Evolutionary conservation across 2,329 filamentous ascomycete genomes (phyloP).

Genomic region (Colletotrichum orbiculare): DNA sequence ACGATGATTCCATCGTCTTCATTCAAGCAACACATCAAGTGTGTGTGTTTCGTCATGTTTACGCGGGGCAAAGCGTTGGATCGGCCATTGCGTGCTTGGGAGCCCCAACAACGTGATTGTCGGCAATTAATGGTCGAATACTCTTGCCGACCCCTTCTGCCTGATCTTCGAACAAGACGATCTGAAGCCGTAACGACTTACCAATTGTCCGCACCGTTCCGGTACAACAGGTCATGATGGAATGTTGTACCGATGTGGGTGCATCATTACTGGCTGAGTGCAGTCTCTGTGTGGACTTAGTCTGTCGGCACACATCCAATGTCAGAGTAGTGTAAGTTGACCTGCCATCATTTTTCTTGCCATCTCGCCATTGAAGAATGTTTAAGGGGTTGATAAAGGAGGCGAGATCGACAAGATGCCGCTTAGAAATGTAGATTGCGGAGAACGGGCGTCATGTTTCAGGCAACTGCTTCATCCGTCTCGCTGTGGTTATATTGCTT

Average conservation of each 20-base stretch:
- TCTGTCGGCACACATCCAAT: too few species aligned
- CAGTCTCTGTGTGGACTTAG: too few species aligned
- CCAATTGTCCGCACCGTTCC: not conserved
- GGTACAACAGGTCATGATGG: not conserved
- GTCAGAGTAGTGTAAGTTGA: too few species aligned
- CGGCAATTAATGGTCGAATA: not conserved
- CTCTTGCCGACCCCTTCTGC: not conserved
- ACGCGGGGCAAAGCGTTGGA: not conserved
- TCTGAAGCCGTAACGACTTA: not conserved
- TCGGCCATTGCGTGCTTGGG: constrained; percentile 14
- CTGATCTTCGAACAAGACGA: not conserved
- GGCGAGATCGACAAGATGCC: too few species aligned
- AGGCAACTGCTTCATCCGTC: not conserved
- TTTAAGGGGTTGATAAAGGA: too few species aligned
- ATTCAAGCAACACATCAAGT: not conserved
- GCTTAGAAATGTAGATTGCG: too few species aligned
- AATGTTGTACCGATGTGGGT: too few species aligned
- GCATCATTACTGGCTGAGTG: too few species aligned
- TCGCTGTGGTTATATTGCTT: not conserved
- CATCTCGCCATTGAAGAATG: too few species aligned
- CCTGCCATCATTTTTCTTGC: too few species aligned
- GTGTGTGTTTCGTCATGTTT: not conserved
- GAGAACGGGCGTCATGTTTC: too few species aligned
- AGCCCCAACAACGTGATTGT: constrained; percentile 12
- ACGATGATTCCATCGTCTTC: not conserved